Conservation (phyloP, 352 stramenopile species). For the Phytophthora europaea region DNA sequence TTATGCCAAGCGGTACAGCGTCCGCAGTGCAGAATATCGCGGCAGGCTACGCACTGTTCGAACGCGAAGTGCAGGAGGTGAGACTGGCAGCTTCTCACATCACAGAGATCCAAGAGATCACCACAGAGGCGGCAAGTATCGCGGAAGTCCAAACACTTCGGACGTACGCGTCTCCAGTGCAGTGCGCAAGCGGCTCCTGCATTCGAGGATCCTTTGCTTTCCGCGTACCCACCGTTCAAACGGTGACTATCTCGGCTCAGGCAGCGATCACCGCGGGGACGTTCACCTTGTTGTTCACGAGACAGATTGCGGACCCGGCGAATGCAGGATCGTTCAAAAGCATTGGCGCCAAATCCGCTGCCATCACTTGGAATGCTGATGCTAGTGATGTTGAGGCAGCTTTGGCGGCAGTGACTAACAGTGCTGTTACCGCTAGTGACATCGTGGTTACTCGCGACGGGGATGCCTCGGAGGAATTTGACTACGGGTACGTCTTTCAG, state of each 20-base stretch:
- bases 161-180: conserved; percentile 56
- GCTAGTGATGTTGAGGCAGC: conserved; percentile 45
- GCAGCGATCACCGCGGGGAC: conserved; percentile 60
- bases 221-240: conserved; percentile 79
- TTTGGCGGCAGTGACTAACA: conserved; percentile 38
- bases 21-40: conserved; percentile 58
- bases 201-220: conserved; percentile 71
- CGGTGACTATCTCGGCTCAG: conserved; percentile 61
- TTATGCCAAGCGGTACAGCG: conserved; percentile 62
- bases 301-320: conserved; percentile 29
- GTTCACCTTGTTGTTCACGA: conserved; percentile 59
- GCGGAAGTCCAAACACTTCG: conserved; percentile 78
- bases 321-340: conserved; percentile 38
- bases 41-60: conserved; percentile 67
- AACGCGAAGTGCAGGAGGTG: conserved; percentile 77
- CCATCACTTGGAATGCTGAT: conserved; percentile 58
- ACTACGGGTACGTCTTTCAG: conserved; percentile 78
- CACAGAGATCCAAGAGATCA: conserved; percentile 78
- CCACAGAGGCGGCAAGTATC: conserved; percentile 65
- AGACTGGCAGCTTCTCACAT: conserved; percentile 73
- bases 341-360: conserved; percentile 29
- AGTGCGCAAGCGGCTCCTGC: conserved; percentile 59
- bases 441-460: conserved; percentile 82
- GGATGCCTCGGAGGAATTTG: conserved; percentile 62
- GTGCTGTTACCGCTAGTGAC: conserved; percentile 50